Conservation (phyloP, 768 basidiomycete genomes). For the Strobilomyces dryophilus region DNA sequence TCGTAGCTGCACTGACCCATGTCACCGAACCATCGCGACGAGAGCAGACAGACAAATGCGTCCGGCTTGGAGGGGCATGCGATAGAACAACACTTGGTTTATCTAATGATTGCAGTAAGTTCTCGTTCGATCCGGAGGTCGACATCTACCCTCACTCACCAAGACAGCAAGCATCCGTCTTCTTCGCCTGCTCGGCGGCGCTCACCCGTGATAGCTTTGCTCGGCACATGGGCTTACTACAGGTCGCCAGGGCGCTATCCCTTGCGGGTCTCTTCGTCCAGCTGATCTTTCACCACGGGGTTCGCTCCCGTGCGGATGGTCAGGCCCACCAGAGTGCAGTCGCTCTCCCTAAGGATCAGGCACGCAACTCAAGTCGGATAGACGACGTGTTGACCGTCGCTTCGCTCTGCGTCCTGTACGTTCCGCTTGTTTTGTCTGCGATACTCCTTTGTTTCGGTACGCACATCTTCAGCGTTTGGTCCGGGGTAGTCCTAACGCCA, state of each 20-base stretch:
- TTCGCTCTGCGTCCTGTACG: not conserved
- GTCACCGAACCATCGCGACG: no score
- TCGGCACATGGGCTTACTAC: not conserved
- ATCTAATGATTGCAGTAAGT: not conserved
- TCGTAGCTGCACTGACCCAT: no score
- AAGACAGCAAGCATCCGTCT: not conserved
- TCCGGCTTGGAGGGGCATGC: no score
- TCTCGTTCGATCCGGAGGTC: not conserved
- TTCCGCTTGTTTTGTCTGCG: not conserved
- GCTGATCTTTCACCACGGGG: not conserved
- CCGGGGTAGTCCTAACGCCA: no score
- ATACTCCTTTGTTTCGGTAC: not conserved
- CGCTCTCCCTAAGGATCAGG: no score
- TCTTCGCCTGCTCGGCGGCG: not conserved
- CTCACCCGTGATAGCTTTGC: not conserved
- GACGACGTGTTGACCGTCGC: not conserved
- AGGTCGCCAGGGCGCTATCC: not conserved
- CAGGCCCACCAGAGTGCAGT: no score
- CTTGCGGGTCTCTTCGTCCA: not conserved
- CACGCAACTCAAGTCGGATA: no score
- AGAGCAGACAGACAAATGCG: no score
- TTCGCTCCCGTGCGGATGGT: not conserved
- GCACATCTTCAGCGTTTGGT: not conserved
- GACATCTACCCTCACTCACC: not conserved
- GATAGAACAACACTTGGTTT: not conserved